Conservation (phyloP, 1,284 basidiomycete species). For the Crepidotus sp. region DNA sequence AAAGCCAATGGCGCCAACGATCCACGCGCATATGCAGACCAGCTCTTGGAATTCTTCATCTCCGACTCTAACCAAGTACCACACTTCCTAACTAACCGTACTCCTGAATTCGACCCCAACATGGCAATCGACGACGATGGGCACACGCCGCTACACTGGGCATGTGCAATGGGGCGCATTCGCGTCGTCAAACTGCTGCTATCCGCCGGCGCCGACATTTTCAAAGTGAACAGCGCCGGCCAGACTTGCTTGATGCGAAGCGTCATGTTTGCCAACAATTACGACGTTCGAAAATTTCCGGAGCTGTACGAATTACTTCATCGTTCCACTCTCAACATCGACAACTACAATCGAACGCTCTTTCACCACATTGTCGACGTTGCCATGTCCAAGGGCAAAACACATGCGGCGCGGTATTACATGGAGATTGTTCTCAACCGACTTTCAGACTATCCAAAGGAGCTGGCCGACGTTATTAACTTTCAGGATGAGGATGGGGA, state of each 20-base stretch:
- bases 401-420: constrained; percentile 96
- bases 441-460: constrained; percentile 91
- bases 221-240: constrained; percentile 93
- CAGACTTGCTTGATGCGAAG: constrained; percentile 98
- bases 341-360: constrained; percentile 95
- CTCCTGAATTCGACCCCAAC: constrained; percentile 90
- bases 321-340: constrained; percentile 96
- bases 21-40: constrained; percentile 75
- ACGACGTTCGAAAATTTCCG: constrained; percentile 98
- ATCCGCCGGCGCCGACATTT: constrained; percentile 93
- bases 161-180: constrained; percentile 97
- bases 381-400: constrained; percentile 97
- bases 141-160: constrained; percentile 97
- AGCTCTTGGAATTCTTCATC: constrained; percentile 98
- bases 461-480: constrained; percentile 97
- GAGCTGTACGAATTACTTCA: constrained; percentile 96
- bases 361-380: constrained; percentile 99
- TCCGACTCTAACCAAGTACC: constrained; percentile 95
- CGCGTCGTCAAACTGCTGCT: constrained; percentile 94
- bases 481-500: constrained; percentile 99
- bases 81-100: constrained; percentile 80
- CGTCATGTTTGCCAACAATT: constrained; percentile 99
- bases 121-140: constrained; percentile 98
- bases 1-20: constrained; percentile 36
- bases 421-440: constrained; percentile 93